Evolutionary conservation across 768 basidiomycete species (phyloP).

Genomic region (Hypsizygus marmoreus): DNA sequence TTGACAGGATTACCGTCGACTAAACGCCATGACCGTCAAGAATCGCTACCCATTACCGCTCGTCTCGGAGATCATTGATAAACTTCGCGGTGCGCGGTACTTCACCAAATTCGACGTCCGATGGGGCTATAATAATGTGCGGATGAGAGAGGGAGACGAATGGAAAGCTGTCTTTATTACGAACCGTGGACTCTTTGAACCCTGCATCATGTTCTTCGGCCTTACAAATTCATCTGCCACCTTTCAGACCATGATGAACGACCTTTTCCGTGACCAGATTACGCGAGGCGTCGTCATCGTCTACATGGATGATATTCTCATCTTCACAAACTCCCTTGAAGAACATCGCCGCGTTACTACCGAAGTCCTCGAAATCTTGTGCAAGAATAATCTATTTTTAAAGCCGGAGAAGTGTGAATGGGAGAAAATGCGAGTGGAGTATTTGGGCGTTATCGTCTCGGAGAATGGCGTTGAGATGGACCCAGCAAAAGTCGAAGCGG

Average conservation of each 20-base stretch:
- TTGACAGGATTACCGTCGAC: constrained; percentile 32
- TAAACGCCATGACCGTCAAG: constrained; percentile 34
- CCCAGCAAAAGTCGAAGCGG: constrained; percentile 26
- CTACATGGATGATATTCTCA: constrained; percentile 7
- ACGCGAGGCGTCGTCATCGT: constrained; percentile 6
- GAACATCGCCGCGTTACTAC: neutral
- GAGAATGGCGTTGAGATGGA: constrained; percentile 29
- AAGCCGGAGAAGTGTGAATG: constrained; percentile 8
- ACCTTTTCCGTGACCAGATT: constrained; percentile 33
- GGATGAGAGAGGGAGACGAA: constrained; percentile 40
- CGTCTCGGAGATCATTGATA: constrained; percentile 27
- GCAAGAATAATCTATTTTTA: constrained; percentile 2
- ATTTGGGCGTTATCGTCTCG: constrained; percentile 16
- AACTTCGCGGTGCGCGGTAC: constrained; percentile 21
- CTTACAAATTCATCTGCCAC: constrained; percentile 34
- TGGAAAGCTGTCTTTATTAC: constrained; percentile 43
- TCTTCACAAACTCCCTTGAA: neutral
- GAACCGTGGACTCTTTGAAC: constrained; percentile 36
- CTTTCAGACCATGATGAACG: constrained; percentile 36
- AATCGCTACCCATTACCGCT: constrained; percentile 33
- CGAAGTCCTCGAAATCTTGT: neutral
- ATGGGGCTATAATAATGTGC: constrained; percentile 37
- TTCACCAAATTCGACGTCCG: constrained; percentile 41
- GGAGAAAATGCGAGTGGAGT: neutral
- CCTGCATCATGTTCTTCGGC: constrained; percentile 40